Base-by-base conservation (phyloP, 345 rosid species). In the Alliaria petiolata region DNA sequence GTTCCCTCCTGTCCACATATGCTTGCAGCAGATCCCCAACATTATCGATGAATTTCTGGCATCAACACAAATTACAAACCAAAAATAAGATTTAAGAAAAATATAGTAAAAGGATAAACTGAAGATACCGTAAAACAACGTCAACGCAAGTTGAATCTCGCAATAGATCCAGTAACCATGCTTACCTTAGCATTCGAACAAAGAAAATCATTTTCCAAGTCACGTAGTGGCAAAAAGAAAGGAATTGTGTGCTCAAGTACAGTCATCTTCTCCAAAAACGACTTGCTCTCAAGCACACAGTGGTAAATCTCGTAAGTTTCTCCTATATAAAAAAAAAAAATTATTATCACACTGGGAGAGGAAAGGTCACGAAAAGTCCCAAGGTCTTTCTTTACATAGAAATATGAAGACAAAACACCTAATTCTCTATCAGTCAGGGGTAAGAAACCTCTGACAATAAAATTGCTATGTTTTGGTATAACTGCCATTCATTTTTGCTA, bases 211-310 rank as follows among this genome's bases (percentile, higher is more conserved):
- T 77, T 86, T 88, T 91, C 99, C 70, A 87, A 85, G 71, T 89
- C 99, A 60, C 89, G 84, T 55, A 91, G 69, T 25, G 97, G 97
- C 65, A 95, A 77, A 82, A 89, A 95, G 84, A 95, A 95, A 22
- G 99, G 99, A 79, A 95, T 65, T 70, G 97, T 95, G 67, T 95
- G 99, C 75, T 95, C 96, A 64, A 77, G 83, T 75, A 95, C 95
- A 28, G 84, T 88, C 99, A 95, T 89, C 82, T 86, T 95, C 73
- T 95, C 95, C 95, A 95, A 83, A 79, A 95, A 95, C 56, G 97
- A 95, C 81, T 85, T 91, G 82, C 96, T 95, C 73, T 89, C 93
- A 63, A 95, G 93, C 71, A 95, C 90, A 75, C 92, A 80, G 72
- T 95, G 96, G 78, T 88, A 91, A 67, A 83, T 52, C 76, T 91